These are phyloP conservation scores for Solanum raphanifolium DNA, from an alignment of 257 asterid genomes.

Conservation along the genomic window DNA sequence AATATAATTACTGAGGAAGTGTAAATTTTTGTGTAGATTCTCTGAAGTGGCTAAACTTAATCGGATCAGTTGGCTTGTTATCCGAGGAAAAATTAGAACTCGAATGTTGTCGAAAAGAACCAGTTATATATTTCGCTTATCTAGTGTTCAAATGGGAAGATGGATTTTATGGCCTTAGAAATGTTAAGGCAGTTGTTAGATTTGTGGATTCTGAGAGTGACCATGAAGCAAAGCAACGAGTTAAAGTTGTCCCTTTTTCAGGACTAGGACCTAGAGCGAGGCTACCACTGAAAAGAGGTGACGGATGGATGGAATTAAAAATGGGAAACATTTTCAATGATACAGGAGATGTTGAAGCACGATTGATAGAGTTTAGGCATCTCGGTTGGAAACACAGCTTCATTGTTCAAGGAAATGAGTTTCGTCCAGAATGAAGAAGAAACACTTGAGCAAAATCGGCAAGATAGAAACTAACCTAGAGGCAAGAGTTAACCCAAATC, in stretches of 20 bases:
- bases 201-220: neutral
- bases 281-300: neutral
- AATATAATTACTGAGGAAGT: too few relatives aligned
- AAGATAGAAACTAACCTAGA: neutral
- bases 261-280: neutral
- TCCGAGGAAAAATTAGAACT: too few relatives aligned
- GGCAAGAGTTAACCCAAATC: neutral
- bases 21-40: too few relatives aligned
- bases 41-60: too few relatives aligned
- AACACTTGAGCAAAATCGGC: neutral
- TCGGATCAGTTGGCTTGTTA: too few relatives aligned
- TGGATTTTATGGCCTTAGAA: neutral
- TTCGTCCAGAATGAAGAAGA: constrained; percentile 6
- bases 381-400: neutral
- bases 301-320: constrained; percentile 5
- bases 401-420: constrained; percentile 23
- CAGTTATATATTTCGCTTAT: too few relatives aligned
- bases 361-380: neutral
- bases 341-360: neutral
- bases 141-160: neutral
- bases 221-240: neutral
- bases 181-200: neutral
- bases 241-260: neutral
- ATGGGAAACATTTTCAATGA: neutral
- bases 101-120: too few relatives aligned